Percentiles rank a stretch among this genome's conserved stretches.
These are phyloP conservation scores for Akanthomyces muscarius DNA, from an alignment of 2,329 filamentous ascomycete species.

Conservation along the genomic window DNA sequence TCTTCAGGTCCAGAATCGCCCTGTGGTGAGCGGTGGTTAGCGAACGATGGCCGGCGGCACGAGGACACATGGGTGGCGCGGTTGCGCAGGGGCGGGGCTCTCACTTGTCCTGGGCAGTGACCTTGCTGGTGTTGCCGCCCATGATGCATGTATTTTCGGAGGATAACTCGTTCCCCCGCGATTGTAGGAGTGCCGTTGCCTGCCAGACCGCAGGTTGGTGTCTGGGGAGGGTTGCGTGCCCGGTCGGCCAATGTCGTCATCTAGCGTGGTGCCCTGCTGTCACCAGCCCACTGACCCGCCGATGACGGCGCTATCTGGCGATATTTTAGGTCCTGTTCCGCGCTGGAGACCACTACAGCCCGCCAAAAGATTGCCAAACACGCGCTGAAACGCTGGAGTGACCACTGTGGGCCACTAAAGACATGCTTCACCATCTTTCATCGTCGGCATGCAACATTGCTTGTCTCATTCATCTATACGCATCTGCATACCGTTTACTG, in stretches of 20 bases:
- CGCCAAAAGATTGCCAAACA: background rate
- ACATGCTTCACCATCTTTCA: background rate
- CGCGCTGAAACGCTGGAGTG: background rate
- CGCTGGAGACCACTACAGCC: background rate
- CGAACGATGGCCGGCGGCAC: background rate
- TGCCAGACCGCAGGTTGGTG: background rate
- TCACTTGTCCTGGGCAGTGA: constrained; percentile 81
- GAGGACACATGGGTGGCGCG: constrained; percentile 17
- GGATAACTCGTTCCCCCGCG: background rate
- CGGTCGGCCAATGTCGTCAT: background rate
- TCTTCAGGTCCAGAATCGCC: constrained; percentile 96
- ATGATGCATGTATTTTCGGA: constrained; percentile 31
- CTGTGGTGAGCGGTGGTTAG: constrained; percentile 42
- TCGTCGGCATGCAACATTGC: background rate
- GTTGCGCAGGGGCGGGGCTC: background rate
- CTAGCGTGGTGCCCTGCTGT: constrained; percentile 11
- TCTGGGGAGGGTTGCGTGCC: background rate
- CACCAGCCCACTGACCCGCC: background rate
- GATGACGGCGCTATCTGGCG: background rate
- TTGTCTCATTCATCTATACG: constrained; percentile 3
- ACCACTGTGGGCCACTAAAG: background rate
- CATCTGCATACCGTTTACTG: background rate
- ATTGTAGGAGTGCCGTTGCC: background rate
- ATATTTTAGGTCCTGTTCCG: background rate
- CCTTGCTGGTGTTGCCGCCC: constrained; percentile 54